phyloP scores from a whole-genome alignment of 108 stramenopile genomes.

The Cylindrotheca fusiformis region DNA sequence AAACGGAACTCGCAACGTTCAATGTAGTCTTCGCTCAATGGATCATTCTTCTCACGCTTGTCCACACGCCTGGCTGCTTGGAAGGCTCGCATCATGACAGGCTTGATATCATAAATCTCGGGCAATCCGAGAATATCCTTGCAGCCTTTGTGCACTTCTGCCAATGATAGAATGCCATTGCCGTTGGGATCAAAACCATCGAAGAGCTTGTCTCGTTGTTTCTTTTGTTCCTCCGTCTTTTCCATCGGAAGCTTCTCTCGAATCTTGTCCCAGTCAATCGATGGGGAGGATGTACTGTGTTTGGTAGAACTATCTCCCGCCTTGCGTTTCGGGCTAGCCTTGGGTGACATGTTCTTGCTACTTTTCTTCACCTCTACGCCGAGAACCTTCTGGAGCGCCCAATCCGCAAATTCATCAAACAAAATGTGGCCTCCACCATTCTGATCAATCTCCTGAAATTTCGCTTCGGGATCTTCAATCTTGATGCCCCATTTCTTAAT shows the following conservation, averaged over 20 bases:
- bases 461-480: conserved; percentile 19
- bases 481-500: conserved; percentile 15
- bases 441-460: conserved; percentile 29
- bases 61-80: conserved; percentile 17
- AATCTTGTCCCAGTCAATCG: conserved; percentile 21
- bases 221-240: conserved; percentile 26
- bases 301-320: background rate
- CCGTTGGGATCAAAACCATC: conserved; percentile 29
- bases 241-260: conserved; percentile 23
- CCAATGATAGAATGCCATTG: conserved; percentile 28
- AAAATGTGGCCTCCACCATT: conserved; percentile 38
- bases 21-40: conserved; percentile 15
- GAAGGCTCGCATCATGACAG: conserved; percentile 29
- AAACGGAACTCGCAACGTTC: conserved; percentile 21
- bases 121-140: conserved; percentile 17
- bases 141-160: conserved; percentile 20
- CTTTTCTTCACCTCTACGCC: background rate
- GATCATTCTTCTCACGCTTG: background rate
- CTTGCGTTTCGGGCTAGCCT: background rate
- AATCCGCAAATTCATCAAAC: conserved; percentile 41
- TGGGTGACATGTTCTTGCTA: no score
- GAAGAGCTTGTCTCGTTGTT: conserved; percentile 16
- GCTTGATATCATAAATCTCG: conserved; percentile 18
- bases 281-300: background rate
- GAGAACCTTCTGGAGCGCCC: conserved; percentile 23